Conservation (phyloP, 2,329 filamentous ascomycete species). For the Exophiala dermatitidis region DNA sequence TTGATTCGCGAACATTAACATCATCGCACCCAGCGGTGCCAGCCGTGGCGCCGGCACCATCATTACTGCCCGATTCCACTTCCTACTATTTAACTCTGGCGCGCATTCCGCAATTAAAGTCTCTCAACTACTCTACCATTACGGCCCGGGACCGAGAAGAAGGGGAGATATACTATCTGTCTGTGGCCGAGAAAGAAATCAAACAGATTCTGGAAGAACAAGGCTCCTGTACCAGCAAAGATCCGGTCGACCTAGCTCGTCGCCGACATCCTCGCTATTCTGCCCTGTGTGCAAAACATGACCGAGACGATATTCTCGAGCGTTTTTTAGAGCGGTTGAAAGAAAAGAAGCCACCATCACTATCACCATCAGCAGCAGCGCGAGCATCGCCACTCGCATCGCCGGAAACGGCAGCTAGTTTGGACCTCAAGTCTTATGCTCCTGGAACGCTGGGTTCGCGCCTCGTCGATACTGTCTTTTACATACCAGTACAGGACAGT, state of each 20-base stretch:
- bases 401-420: conserved; percentile 9
- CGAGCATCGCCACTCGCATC: conserved; percentile 43
- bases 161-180: conserved; percentile 89
- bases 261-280: conserved; percentile 60
- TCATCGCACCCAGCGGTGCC: too few species aligned
- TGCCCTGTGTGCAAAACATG: conserved; percentile 69
- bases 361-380: too few species aligned
- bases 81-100: conserved; percentile 26
- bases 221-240: neutral
- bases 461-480: conserved; percentile 57
- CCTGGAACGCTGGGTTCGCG: conserved; percentile 76
- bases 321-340: conserved; percentile 2
- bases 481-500: conserved; percentile 34
- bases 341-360: conserved; percentile 25
- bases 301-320: conserved; percentile 38
- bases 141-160: conserved; percentile 69
- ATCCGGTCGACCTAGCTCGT: conserved; percentile 1
- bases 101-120: conserved; percentile 32
- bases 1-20: too few species aligned
- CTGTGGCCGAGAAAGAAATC: conserved; percentile 70
- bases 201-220: conserved; percentile 48
- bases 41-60: conserved; percentile 10
- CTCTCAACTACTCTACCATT: conserved; percentile 52
- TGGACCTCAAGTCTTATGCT: conserved; percentile 43
- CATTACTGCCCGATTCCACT: conserved; percentile 19